Evolutionary conservation across 768 basidiomycete species (phyloP).

Genomic region (Hirschioporus abietinus): DNA sequence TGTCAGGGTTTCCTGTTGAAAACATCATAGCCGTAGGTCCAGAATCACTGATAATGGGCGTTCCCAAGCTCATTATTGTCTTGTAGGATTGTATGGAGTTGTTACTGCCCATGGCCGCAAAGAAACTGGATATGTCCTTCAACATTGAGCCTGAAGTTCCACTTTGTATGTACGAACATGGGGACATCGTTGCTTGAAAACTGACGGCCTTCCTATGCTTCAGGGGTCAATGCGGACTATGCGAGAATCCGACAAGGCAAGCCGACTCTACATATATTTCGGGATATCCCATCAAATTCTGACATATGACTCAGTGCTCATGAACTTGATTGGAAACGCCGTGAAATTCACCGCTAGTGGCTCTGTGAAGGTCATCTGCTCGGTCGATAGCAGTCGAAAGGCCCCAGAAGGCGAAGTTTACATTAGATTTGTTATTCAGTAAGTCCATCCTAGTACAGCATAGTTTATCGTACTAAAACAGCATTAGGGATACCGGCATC

Average conservation of each 20-base stretch:
- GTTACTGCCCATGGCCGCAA: constrained; percentile 67
- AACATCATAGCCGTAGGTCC: constrained; percentile 59
- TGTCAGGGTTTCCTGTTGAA: constrained; percentile 61
- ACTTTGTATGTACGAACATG: constrained; percentile 36
- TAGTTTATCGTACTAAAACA: constrained; percentile 5
- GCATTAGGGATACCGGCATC: constrained; percentile 62
- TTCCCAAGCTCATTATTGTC: neutral
- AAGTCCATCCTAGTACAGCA: constrained; percentile 8
- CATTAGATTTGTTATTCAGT: constrained; percentile 67
- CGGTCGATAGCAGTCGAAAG: constrained; percentile 37
- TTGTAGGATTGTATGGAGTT: constrained; percentile 71
- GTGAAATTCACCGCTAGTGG: constrained; percentile 68
- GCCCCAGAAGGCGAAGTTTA: constrained; percentile 38
- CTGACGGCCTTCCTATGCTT: neutral
- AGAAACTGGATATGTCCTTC: constrained; percentile 68
- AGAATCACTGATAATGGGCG: neutral
- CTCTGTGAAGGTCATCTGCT: constrained; percentile 57
- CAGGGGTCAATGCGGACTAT: constrained; percentile 70
- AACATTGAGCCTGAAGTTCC: constrained; percentile 66
- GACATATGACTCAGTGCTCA: constrained; percentile 42
- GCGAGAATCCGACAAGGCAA: constrained; percentile 69
- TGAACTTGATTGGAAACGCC: constrained; percentile 76
- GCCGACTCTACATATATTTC: too few relatives aligned
- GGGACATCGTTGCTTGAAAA: neutral
- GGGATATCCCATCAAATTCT: constrained; percentile 2